phyloP scores from a whole-genome alignment of 2,329 filamentous ascomycete species.

The Fusarium floridanum region DNA sequence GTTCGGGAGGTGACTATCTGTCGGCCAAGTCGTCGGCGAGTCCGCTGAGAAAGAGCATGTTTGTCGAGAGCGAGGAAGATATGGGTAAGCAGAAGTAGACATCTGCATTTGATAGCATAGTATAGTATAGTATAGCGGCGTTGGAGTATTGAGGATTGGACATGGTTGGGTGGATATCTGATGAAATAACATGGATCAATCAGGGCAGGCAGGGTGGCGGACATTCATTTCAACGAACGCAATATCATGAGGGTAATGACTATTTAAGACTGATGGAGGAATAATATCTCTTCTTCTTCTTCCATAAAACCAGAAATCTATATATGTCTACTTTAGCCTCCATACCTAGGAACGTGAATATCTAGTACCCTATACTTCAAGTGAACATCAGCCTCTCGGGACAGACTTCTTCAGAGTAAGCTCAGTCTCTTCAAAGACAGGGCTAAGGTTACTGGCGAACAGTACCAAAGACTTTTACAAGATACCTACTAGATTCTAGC shows the following conservation, averaged over 20 bases:
- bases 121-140: conserved; percentile 25
- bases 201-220: conserved; percentile 1
- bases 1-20: conserved; percentile 46
- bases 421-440: not conserved
- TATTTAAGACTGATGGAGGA: conserved; percentile 13
- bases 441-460: not conserved
- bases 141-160: conserved; percentile 26
- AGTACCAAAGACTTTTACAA: not conserved
- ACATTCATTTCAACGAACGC: conserved; percentile 34
- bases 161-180: conserved; percentile 8
- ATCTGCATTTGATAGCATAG: conserved; percentile 3
- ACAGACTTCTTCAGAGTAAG: not conserved
- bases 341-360: conserved; percentile 7
- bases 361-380: not conserved
- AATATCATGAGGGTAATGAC: conserved; percentile 19
- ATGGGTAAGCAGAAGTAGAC: conserved; percentile 45
- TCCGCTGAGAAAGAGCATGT: conserved; percentile 56
- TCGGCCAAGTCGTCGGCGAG: conserved; percentile 42
- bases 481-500: not conserved
- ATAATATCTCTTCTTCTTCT: conserved; percentile 28
- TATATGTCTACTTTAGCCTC: conserved; percentile 33
- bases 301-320: conserved; percentile 24
- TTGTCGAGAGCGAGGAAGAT: conserved; percentile 58
- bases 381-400: not conserved
- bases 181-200: not conserved